Base-by-base conservation (phyloP, 2,329 filamentous ascomycete genomes). In the Dactylellina haptotyla region DNA sequence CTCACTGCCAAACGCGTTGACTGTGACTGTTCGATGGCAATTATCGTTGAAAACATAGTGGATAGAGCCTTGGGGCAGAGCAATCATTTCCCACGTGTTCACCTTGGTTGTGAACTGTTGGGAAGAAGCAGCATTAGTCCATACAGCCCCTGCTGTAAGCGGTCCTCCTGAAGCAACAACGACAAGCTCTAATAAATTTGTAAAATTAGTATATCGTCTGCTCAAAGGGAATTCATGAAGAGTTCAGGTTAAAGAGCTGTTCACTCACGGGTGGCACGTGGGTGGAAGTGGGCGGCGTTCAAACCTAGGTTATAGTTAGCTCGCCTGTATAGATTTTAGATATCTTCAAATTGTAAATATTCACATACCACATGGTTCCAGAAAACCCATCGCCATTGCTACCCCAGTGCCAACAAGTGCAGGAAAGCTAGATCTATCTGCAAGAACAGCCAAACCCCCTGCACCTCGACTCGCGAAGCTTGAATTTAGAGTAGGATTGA, bases 371-470 rank as follows among this genome's bases (percentile, higher is more conserved):
- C 58, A 62, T 20, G 58, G 58, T 20, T 62, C 58, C 18, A 62
- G 58, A 23, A 62, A 62, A 39, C 58, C 58, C 58, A 62, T 62
- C 20, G 58, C 58, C 58, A 62, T 62, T 12, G 58, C 58, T 3
- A 62, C 58, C 16, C 58, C 58, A 30, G 58, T 62, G 10, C 58
- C 58, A 10, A 62, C 46, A 28, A 62, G 30, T 10, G 58, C 58
- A 51, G 58, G 58, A 25, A 62, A 62, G 43, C 30, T 75, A 10
- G 76, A 73, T 26, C 74, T 74, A 46, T 75, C 76, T 20, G 58
- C 58, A 18, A 62, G 77, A n/a, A 3, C 26, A 20, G 14, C 32
- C 26, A 26, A 18, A n/a, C 39, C 25, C 8, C 30, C 45, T 65
- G 78, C 77, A 57, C 73, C 34, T 39, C 58, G 34, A 14, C 34